phyloP scores from a whole-genome alignment of 1,139 yeast genomes.

The Geotrichum reessii region DNA sequence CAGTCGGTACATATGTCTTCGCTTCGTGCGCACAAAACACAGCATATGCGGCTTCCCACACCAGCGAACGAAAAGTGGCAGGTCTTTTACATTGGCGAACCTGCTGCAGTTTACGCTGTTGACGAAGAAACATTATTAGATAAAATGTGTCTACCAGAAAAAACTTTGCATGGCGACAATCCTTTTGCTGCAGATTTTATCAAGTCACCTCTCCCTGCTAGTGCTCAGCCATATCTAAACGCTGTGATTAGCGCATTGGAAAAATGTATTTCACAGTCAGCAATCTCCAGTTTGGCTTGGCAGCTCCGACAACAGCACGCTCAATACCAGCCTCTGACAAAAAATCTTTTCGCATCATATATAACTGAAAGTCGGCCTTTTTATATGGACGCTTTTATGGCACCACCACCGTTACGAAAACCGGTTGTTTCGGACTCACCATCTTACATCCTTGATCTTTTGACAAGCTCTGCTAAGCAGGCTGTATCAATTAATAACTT shows the following conservation, averaged over 20 bases:
- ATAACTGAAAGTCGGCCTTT: neutral
- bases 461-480: constrained; percentile 23
- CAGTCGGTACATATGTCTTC: constrained; percentile 19
- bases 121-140: constrained; percentile 15
- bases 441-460: constrained; percentile 21
- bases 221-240: constrained; percentile 7
- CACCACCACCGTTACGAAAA: neutral
- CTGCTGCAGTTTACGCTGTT: constrained; percentile 30
- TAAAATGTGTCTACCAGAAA: constrained; percentile 2
- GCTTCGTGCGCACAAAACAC: constrained; percentile 25
- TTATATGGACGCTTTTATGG: neutral
- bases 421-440: constrained; percentile 6
- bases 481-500: constrained; percentile 25
- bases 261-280: constrained; percentile 9
- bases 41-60: constrained; percentile 27
- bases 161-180: constrained; percentile 1
- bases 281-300: constrained; percentile 1
- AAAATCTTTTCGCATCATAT: neutral
- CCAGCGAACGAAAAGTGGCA: constrained; percentile 36
- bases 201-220: constrained; percentile 11
- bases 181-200: constrained; percentile 9
- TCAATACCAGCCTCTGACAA: neutral
- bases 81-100: constrained; percentile 30
- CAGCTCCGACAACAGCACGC: neutral
- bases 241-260: constrained; percentile 9